These are phyloP conservation scores for Kodamaea sp. DNA, from an alignment of 1,139 yeast species.

Conservation along the genomic window DNA sequence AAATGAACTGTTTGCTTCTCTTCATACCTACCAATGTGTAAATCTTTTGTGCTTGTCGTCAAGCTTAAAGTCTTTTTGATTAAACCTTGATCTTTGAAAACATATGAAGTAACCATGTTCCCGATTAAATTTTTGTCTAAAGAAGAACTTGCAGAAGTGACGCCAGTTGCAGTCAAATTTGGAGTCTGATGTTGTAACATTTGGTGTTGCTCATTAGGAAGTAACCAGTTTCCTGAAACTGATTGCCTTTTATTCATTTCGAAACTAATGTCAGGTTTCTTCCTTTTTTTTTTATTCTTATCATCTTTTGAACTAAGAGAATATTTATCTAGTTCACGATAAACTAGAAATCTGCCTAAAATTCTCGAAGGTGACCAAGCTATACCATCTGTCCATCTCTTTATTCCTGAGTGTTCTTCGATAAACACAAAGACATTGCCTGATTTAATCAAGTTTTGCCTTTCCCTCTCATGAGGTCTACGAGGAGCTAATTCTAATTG, in stretches of 20 bases:
- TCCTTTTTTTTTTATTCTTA: slow-evolving; percentile 31
- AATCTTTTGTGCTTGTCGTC: slow-evolving; percentile 38
- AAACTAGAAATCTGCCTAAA: slow-evolving; percentile 76
- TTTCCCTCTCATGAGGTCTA: slow-evolving; percentile 79
- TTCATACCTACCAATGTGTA: slow-evolving; percentile 24
- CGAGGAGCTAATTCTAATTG: slow-evolving; percentile 64
- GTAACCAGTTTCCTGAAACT: not conserved
- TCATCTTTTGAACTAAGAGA: slow-evolving; percentile 35
- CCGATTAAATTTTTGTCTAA: slow-evolving; percentile 10
- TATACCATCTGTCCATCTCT: slow-evolving; percentile 93
- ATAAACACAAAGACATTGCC: slow-evolving; percentile 84
- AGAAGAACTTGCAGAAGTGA: not conserved
- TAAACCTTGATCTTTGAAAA: slow-evolving; percentile 71
- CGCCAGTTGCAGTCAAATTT: not conserved
- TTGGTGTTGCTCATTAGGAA: slow-evolving; percentile 18
- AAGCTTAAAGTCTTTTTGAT: slow-evolving; percentile 80
- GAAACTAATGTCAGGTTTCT: slow-evolving; percentile 4
- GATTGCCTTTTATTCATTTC: too few species aligned
- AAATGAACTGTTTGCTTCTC: slow-evolving; percentile 61
- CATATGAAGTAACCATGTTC: slow-evolving; percentile 50
- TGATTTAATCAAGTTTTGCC: slow-evolving; percentile 59
- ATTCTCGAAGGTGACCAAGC: slow-evolving; percentile 91
- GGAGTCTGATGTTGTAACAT: slow-evolving; percentile 7
- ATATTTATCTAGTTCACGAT: slow-evolving; percentile 68
- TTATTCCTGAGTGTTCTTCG: slow-evolving; percentile 78